Evolutionary conservation across 768 basidiomycete genomes (phyloP).

Genomic region (Pleurotus sapidus): DNA sequence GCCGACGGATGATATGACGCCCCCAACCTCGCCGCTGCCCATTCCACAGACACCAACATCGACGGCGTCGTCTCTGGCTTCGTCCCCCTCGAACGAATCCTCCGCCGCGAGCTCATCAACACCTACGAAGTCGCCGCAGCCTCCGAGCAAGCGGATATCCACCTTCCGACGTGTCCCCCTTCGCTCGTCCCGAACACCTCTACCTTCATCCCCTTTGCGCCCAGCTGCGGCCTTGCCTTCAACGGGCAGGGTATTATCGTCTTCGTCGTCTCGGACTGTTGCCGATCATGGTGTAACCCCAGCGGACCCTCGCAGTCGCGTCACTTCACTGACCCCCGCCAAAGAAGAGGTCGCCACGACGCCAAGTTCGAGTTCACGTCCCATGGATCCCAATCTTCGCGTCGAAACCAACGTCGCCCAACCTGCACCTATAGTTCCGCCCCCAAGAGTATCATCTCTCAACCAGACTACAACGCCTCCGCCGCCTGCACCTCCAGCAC

Average conservation of each 20-base stretch:
- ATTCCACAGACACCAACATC: conserved; percentile 22
- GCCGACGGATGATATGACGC: no score
- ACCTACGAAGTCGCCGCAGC: neutral
- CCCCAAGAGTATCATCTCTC: conserved; percentile 15
- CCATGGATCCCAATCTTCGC: conserved; percentile 10
- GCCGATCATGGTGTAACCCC: no score
- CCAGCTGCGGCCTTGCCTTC: conserved; percentile 20
- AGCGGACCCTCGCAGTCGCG: neutral
- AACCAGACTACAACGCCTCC: conserved; percentile 5
- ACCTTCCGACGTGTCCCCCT: conserved; percentile 39
- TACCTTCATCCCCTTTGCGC: conserved; percentile 29
- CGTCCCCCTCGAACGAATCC: conserved; percentile 2
- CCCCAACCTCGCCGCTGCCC: neutral
- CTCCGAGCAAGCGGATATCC: neutral
- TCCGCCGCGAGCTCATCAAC: conserved; percentile 16
- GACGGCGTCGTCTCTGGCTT: conserved; percentile 22
- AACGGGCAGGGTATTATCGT: conserved; percentile 14
- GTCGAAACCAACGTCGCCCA: conserved; percentile 9
- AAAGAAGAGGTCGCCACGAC: conserved; percentile 7
- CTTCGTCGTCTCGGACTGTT: neutral
- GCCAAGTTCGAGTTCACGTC: conserved; percentile 11
- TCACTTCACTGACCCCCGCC: neutral
- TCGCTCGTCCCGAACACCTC: conserved; percentile 30
- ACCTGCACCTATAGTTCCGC: conserved; percentile 11
- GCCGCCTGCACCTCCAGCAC: conserved; percentile 9